Base-by-base conservation (phyloP, 352 stramenopile species). In the Phytopythium ostracodes region DNA sequence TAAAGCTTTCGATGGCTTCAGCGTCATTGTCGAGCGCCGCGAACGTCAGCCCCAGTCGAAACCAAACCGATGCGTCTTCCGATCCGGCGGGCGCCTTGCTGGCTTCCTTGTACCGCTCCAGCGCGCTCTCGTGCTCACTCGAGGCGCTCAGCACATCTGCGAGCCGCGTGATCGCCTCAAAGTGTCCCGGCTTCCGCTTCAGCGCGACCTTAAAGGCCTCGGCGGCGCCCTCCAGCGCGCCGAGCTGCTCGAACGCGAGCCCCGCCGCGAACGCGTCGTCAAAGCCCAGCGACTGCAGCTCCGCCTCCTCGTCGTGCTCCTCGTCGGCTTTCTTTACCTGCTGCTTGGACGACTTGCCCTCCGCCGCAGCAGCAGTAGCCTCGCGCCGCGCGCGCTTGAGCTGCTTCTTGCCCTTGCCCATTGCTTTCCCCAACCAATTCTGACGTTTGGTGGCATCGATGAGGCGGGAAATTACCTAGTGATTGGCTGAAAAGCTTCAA, bases 231-330 rank as follows among this genome's bases (percentile, higher is more conserved):
- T 89, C 79, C 31, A 78, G 68, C 0, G 74, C 75, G 49, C 72
- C 67, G 14, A 91, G 62, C 62, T 91, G 77, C 59, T 89, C 69
- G 44, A 91, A 89, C 29, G 81, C 79, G 36, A 86, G 63, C 15
- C 81, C 81, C n/a, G 79, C 77, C 11, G 75, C 71, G 27, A 91
- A 71, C 10, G 80, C 79, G 59, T 91, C 79, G 25, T 79, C 70
- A 42, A 89, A 88, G 59, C 63, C 57, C 36, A 91, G 67, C 27
- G 70, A 67, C n/a, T 71, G 68, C 50, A 86, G 76, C 56, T 85
- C 60, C 58, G 75, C 59, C 56, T 76, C 72, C 4, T 56, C 70
- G 52, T 79, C 67, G 0, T 61, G 54, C n/a, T 75, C 59, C 18
- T 61, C 65, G n/a, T 71, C 53, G 22, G 75, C 61, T 36, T 72